A percentile compares a stretch with the other conserved stretches of the same genome.
Evolutionary conservation across 768 basidiomycete species (phyloP).

Genomic region (Pholiota microspora): DNA sequence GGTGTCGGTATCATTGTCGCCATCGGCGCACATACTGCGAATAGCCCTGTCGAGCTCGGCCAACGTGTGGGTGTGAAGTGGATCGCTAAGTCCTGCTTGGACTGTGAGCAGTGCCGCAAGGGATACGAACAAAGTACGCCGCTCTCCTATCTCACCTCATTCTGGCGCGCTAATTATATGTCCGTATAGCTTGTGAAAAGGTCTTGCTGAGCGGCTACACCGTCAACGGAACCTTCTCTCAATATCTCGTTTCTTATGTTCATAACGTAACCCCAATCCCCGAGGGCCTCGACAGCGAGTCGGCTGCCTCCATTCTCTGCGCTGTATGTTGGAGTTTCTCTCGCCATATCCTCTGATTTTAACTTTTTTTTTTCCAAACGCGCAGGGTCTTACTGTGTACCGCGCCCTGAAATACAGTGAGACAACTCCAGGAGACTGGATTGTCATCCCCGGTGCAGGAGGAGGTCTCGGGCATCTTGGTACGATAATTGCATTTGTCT

Average conservation of each 20-base stretch:
- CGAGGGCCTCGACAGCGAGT: conserved; percentile 57
- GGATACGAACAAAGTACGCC: conserved; percentile 76
- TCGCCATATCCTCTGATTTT: no score
- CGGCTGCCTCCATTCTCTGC: conserved; percentile 75
- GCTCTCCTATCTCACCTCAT: neutral
- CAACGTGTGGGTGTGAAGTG: conserved; percentile 85
- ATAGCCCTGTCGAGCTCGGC: conserved; percentile 67
- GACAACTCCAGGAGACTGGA: conserved; percentile 67
- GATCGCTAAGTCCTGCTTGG: conserved; percentile 66
- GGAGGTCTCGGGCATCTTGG: conserved; percentile 84
- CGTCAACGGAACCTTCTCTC: conserved; percentile 74
- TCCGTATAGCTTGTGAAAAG: conserved; percentile 51
- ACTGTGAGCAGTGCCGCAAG: conserved; percentile 75
- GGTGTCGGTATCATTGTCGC: conserved; percentile 83
- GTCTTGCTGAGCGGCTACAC: conserved; percentile 67
- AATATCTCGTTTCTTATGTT: conserved; percentile 74
- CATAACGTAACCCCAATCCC: conserved; percentile 81
- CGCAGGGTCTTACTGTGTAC: conserved; percentile 79
- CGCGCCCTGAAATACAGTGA: conserved; percentile 77
- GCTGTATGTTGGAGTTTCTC: no score
- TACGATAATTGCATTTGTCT: conserved; percentile 19
- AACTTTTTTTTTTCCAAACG: no score
- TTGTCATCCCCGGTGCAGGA: conserved; percentile 76
- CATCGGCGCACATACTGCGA: conserved; percentile 61
- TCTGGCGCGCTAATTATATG: neutral